Evolutionary conservation across 2,329 filamentous ascomycete genomes (phyloP).

Genomic region (Nannizzia gypsea): DNA sequence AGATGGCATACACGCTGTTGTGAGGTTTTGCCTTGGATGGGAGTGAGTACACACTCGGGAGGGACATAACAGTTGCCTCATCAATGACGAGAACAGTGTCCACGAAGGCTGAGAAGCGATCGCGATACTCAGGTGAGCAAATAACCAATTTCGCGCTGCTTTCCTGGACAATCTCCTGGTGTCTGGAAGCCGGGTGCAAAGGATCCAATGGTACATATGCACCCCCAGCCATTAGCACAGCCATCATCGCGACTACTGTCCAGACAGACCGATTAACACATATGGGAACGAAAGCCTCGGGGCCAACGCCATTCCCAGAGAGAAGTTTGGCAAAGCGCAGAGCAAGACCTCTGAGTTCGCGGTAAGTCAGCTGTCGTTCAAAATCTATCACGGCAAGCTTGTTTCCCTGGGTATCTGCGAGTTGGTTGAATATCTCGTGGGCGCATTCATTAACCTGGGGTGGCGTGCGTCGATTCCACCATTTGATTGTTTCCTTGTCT

Average conservation of each 20-base stretch:
- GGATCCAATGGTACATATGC: slow-evolving; percentile 68
- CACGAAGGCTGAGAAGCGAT: slow-evolving; percentile 18
- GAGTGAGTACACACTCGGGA: slow-evolving; percentile 30
- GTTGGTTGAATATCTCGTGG: slow-evolving; percentile 17
- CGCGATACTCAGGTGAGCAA: slow-evolving; percentile 9
- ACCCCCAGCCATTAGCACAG: slow-evolving; percentile 59
- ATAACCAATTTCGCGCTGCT: slow-evolving; percentile 11
- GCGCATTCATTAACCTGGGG: slow-evolving; percentile 11
- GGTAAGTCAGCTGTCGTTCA: slow-evolving; percentile 15
- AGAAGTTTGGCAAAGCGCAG: slow-evolving; percentile 11
- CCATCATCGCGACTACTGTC: slow-evolving; percentile 64
- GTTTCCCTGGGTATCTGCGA: slow-evolving; percentile 11
- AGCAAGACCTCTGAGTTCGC: slow-evolving; percentile 15
- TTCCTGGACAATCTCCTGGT: slow-evolving; percentile 12
- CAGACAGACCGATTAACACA: slow-evolving; percentile 47
- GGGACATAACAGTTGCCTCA: slow-evolving; percentile 40
- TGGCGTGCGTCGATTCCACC: slow-evolving; percentile 21
- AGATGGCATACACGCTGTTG: slow-evolving; percentile 62
- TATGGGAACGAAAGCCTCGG: slow-evolving; percentile 13
- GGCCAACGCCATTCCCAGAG: slow-evolving; percentile 8
- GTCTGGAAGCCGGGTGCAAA: slow-evolving; percentile 24
- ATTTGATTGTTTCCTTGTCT: slow-evolving; percentile 23
- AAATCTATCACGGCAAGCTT: slow-evolving; percentile 16
- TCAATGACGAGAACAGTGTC: slow-evolving; percentile 39
- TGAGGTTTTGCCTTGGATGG: slow-evolving; percentile 2